Percentiles rank a stretch among this genome's conserved stretches.
These are phyloP conservation scores for Rhinocladiella mackenziei DNA, from an alignment of 2,329 filamentous ascomycete genomes.

Conservation along the genomic window DNA sequence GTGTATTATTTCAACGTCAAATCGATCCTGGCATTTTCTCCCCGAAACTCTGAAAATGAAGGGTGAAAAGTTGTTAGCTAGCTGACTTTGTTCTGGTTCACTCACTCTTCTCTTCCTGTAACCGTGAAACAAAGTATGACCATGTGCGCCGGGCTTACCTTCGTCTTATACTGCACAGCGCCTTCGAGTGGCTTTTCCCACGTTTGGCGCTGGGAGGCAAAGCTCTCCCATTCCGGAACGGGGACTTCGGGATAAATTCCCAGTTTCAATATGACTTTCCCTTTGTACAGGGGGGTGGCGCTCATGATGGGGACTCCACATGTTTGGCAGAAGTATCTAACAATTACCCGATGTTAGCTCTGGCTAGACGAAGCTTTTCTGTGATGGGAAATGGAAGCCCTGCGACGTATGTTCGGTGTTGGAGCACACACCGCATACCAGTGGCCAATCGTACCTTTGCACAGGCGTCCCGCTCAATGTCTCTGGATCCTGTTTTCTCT, in stretches of 20 bases:
- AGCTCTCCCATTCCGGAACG: slow-evolving; percentile 27
- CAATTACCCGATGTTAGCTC: too few species aligned
- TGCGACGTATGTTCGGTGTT: too few species aligned
- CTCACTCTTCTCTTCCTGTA: not conserved
- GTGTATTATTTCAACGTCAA: slow-evolving; percentile 2
- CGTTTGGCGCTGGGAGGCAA: slow-evolving; percentile 17
- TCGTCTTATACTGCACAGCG: slow-evolving; percentile 24
- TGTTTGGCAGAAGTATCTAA: slow-evolving; percentile 44
- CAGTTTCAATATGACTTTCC: slow-evolving; percentile 49
- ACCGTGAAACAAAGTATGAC: too few species aligned
- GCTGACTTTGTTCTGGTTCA: not conserved
- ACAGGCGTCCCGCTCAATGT: slow-evolving; percentile 48
- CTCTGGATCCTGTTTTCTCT: slow-evolving; percentile 36
- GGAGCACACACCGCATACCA: too few species aligned
- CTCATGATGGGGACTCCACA: slow-evolving; percentile 50
- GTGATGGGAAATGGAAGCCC: too few species aligned
- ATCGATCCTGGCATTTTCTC: slow-evolving; percentile 20
- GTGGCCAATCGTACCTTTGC: slow-evolving; percentile 22
- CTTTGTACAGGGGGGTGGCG: slow-evolving; percentile 38
- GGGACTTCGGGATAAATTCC: slow-evolving; percentile 38
- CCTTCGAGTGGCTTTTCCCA: slow-evolving; percentile 25
- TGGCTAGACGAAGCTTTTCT: too few species aligned
- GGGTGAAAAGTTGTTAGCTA: too few species aligned
- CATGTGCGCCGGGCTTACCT: too few species aligned
- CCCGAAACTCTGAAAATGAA: slow-evolving; percentile 17